phyloP scores from a whole-genome alignment of 495 filamentous ascomycete genomes.

The Geopyxis carbonaria region DNA sequence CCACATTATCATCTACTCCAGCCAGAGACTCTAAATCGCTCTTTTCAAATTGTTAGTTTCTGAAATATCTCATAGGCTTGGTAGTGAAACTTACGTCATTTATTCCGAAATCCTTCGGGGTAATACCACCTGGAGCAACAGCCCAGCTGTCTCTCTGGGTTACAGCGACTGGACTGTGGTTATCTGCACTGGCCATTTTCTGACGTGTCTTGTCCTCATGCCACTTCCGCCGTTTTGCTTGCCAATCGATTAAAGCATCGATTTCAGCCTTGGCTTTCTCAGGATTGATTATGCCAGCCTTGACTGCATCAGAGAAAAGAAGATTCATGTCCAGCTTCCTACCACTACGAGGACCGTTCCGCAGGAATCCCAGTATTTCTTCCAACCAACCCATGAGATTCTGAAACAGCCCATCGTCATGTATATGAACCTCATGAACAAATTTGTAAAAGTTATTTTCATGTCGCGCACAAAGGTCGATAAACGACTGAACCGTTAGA shows the following conservation, averaged over 20 bases:
- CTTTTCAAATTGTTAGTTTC: slow-evolving; percentile 24
- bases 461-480: slow-evolving; percentile 88
- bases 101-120: slow-evolving; percentile 69
- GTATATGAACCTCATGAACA: slow-evolving; percentile 92
- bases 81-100: slow-evolving; percentile 40
- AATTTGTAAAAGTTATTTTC: slow-evolving; percentile 98
- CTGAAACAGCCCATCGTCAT: slow-evolving; percentile 91
- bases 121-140: slow-evolving; percentile 40
- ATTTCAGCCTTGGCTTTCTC: slow-evolving; percentile 62
- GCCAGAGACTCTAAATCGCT: slow-evolving; percentile 63
- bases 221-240: slow-evolving; percentile 88
- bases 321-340: slow-evolving; percentile 85
- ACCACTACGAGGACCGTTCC: slow-evolving; percentile 59
- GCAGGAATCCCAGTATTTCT: slow-evolving; percentile 83
- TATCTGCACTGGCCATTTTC: slow-evolving; percentile 87
- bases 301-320: slow-evolving; percentile 61
- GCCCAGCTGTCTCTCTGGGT: too few species aligned
- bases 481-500: slow-evolving; percentile 96
- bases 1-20: slow-evolving; percentile 35
- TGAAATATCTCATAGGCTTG: too few species aligned
- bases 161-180: too few species aligned
- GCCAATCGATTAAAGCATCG: slow-evolving; percentile 74
- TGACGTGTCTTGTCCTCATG: slow-evolving; percentile 93
- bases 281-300: slow-evolving; percentile 48
- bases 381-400: slow-evolving; percentile 95